Evolutionary conservation across 768 basidiomycete genomes (phyloP).

Genomic region (Calocybe cyanea): DNA sequence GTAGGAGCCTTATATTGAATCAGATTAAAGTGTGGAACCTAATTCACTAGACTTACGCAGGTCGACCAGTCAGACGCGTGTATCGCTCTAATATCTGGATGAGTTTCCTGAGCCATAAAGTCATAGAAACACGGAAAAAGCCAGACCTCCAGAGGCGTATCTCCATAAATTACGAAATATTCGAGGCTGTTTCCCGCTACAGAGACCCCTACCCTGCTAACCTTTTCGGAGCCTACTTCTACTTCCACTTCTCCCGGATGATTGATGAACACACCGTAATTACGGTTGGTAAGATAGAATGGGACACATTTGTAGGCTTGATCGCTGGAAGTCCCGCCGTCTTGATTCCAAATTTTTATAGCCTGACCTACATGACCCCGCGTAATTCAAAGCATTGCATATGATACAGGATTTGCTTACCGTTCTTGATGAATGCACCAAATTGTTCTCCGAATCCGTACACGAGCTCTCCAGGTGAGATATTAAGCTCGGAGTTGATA

Average conservation of each 20-base stretch:
- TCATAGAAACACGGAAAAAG: background rate
- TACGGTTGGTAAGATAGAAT: constrained; percentile 66
- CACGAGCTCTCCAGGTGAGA: constrained; percentile 66
- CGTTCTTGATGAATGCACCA: constrained; percentile 72
- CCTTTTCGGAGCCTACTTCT: constrained; percentile 66
- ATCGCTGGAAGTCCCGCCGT: constrained; percentile 70
- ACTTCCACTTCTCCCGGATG: constrained; percentile 74
- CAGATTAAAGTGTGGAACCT: too few species aligned
- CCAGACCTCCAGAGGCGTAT: constrained; percentile 58
- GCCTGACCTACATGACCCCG: too few species aligned
- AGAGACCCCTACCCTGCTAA: constrained; percentile 59
- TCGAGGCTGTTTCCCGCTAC: constrained; percentile 62
- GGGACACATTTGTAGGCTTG: constrained; percentile 68
- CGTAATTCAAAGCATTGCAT: too few species aligned
- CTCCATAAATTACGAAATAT: constrained; percentile 70
- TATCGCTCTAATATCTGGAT: constrained; percentile 55
- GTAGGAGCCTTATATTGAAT: constrained; percentile 48
- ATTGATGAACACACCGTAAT: constrained; percentile 76
- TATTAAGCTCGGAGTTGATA: constrained; percentile 55
- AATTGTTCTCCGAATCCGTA: constrained; percentile 79
- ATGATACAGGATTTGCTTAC: constrained; percentile 32
- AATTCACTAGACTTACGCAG: constrained; percentile 45
- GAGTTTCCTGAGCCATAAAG: background rate
- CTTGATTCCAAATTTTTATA: constrained; percentile 68
- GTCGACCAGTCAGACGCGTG: constrained; percentile 61